Evolutionary conservation across 176 grass and related monocot species (phyloP), one percentile per base, ranked within the genome.

Genomic region (Echinochloa phyllopogon): DNA sequence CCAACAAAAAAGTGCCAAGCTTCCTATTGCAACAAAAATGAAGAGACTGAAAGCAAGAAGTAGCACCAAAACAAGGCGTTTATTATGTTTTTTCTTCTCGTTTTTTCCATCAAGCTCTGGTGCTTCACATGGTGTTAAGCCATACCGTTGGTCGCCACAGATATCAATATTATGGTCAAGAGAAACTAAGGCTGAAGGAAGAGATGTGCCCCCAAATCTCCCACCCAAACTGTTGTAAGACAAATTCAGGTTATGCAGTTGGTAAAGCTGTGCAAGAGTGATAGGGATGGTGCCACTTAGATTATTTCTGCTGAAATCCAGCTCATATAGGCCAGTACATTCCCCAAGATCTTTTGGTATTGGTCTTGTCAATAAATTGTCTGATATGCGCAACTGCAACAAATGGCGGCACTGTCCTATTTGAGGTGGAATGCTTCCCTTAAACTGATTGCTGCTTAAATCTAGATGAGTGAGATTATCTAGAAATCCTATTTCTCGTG

Each of bases 331-430:
- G 0, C 0, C 0, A 1, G 2, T 0, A 33, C 18, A 16, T 13
- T 45, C 7, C n/a, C 74, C 65, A 72, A 84, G 55, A 36, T 79
- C 81, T 78, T 17, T 15, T 33, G 79, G 85, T 69, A 78, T 85
- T 4, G 65, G 1, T 13, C 37, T 73, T 45, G 11, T 47, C 49
- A 84, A 21, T 16, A 57, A 69, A 16, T 85, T 85, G 12, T 58
- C 7, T 59, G 63, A 44, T 16, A 85, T 4, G 1, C 0, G 0
- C 13, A 78, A n/a, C 0, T 0, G 7, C 2, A 0, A 5, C 13
- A 78, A 59, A 23, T 0, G 0, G 5, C 3, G 4, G 0, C 61
- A 84, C 0, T 76, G 8, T 53, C 2, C 63, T 69, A 85, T 69
- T 23, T 59, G 39, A 7, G 61, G 17, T 43, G 84, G 84, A 63